Conservation (phyloP, 2,329 filamentous ascomycete genomes). For the Niveomyces coronatus region DNA sequence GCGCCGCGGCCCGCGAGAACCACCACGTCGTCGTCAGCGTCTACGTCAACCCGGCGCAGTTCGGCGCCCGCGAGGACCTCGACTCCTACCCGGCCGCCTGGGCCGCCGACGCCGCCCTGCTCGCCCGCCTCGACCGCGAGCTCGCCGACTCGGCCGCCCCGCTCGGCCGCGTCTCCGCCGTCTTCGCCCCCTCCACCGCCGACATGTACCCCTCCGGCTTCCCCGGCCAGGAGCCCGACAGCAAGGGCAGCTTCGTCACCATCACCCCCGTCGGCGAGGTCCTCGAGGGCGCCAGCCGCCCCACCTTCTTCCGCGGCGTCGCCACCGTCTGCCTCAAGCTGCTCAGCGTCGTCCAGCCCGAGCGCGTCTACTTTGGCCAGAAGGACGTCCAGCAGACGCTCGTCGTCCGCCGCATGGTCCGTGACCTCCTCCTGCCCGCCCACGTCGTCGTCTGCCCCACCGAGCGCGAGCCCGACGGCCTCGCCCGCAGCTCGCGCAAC, state of each 20-base stretch:
- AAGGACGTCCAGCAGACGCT: conserved; percentile 97
- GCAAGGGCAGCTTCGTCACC: conserved; percentile 79
- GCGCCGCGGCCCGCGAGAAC: conserved; percentile 73
- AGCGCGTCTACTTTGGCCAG: conserved; percentile 83
- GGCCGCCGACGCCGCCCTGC: conserved; percentile 59
- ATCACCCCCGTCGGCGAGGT: conserved; percentile 76
- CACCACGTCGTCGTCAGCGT: conserved; percentile 82
- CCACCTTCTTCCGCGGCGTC: conserved; percentile 93
- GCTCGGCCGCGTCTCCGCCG: conserved; percentile 61
- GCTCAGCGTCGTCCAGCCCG: conserved; percentile 43
- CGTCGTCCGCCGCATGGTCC: conserved; percentile 75
- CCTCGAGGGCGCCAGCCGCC: conserved; percentile 74
- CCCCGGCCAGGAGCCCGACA: conserved; percentile 61
- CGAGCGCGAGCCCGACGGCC: conserved; percentile 64
- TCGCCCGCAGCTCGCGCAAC: conserved; percentile 88
- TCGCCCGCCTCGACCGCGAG: conserved; percentile 60
- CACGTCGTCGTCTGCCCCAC: conserved; percentile 67
- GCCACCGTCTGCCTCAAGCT: conserved; percentile 90
- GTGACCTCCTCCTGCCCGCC: conserved; percentile 74
- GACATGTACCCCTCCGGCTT: conserved; percentile 83
- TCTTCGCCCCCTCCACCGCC: conserved; percentile 75
- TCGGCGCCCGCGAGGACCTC: conserved; percentile 81
- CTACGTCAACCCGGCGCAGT: conserved; percentile 95
- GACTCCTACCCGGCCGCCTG: conserved; percentile 84
- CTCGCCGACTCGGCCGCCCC: conserved; percentile 51